phyloP scores from a whole-genome alignment of 2,329 filamentous ascomycete genomes.

The Cercospora beticola region DNA sequence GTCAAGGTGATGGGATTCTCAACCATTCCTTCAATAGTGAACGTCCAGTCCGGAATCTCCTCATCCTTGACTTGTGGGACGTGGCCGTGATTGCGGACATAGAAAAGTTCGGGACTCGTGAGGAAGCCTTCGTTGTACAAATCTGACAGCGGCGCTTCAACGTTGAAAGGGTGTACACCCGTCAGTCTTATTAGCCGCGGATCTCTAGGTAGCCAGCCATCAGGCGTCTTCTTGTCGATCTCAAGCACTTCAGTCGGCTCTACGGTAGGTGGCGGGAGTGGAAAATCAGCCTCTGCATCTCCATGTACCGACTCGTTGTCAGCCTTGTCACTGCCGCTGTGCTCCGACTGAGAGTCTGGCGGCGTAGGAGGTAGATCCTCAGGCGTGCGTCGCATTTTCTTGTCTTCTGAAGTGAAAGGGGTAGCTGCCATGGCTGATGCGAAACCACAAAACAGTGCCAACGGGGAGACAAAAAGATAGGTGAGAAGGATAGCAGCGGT shows the following conservation, averaged over 20 bases:
- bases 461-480: neutral
- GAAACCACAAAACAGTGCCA: neutral
- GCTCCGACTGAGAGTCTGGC: slow-evolving; percentile 39
- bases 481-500: neutral
- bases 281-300: slow-evolving; percentile 55
- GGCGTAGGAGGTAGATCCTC: slow-evolving; percentile 39
- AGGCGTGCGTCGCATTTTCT: slow-evolving; percentile 26
- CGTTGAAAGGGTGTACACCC: slow-evolving; percentile 87
- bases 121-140: slow-evolving; percentile 81
- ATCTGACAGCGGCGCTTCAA: slow-evolving; percentile 76
- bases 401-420: slow-evolving; percentile 16
- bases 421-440: slow-evolving; percentile 14
- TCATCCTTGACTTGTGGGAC: slow-evolving; percentile 74
- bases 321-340: slow-evolving; percentile 34
- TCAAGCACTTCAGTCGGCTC: slow-evolving; percentile 62
- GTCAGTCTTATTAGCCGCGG: slow-evolving; percentile 80
- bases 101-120: slow-evolving; percentile 84
- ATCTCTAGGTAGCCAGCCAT: slow-evolving; percentile 77
- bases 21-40: slow-evolving; percentile 82
- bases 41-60: slow-evolving; percentile 75
- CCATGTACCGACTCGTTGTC: slow-evolving; percentile 53
- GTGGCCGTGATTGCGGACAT: slow-evolving; percentile 84
- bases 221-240: slow-evolving; percentile 80
- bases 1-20: slow-evolving; percentile 71
- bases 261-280: slow-evolving; percentile 66